Conservation (phyloP, 805 yeast species). For the Candida sakaeoensis region DNA sequence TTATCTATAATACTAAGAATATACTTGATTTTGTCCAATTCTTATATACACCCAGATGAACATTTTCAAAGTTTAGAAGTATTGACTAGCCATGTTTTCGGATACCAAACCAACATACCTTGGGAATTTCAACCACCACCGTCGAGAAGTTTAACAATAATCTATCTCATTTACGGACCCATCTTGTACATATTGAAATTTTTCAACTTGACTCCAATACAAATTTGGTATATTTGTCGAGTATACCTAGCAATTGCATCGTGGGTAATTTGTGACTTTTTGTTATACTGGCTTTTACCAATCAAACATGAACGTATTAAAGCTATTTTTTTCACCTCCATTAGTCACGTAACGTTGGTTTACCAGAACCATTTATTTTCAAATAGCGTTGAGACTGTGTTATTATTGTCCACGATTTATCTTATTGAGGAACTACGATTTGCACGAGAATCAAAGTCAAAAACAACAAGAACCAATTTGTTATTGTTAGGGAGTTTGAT, state of each 20-base stretch:
- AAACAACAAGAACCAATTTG: conserved; percentile 9
- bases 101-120: conserved; percentile 48
- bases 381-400: conserved; percentile 72
- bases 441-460: conserved; percentile 13
- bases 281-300: conserved; percentile 45
- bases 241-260: conserved; percentile 41
- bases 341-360: conserved; percentile 68
- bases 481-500: conserved; percentile 45
- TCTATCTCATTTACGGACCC: conserved; percentile 71
- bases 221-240: conserved; percentile 52
- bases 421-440: conserved; percentile 43
- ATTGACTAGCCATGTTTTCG: conserved; percentile 46
- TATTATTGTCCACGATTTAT: conserved; percentile 49
- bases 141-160: conserved; percentile 68
- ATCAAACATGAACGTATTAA: conserved; percentile 48
- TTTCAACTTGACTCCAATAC: conserved; percentile 42
- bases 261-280: conserved; percentile 37
- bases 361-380: conserved; percentile 87
- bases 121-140: conserved; percentile 79
- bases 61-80: conserved; percentile 90
- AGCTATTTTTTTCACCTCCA: conserved; percentile 47
- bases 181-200: conserved; percentile 33
- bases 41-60: conserved; percentile 97
- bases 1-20: conserved; percentile 46
- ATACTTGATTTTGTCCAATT: conserved; percentile 59